Percentiles rank a stretch among this genome's conserved stretches.
Evolutionary conservation across 2,329 filamentous ascomycete species (phyloP).

Genomic region (Neonectria magnoliae): DNA sequence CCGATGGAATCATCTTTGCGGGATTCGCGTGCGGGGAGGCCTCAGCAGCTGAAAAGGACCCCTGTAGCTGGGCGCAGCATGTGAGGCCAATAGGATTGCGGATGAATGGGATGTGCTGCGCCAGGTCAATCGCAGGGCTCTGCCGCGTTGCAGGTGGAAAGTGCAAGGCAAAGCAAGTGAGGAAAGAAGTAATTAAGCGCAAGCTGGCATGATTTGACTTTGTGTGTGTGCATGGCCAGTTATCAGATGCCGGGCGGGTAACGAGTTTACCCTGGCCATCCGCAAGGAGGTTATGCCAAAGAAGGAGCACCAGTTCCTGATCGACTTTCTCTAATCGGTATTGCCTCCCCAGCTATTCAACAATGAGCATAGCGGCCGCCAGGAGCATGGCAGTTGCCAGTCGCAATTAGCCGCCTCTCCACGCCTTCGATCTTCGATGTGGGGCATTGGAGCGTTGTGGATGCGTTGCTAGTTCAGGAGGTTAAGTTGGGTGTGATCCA

Average conservation of each 20-base stretch:
- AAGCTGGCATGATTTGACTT: background rate
- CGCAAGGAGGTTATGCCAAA: constrained; percentile 13
- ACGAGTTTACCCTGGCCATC: constrained; percentile 7
- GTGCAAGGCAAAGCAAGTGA: constrained; percentile 2
- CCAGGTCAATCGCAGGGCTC: constrained; percentile 2
- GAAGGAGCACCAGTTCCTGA: constrained; percentile 2
- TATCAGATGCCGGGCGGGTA: constrained; percentile 7
- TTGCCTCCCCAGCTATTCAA: too few relatives aligned
- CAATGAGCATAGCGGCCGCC: too few relatives aligned
- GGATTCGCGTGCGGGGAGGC: constrained; percentile 7
- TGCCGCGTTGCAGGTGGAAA: constrained; percentile 6
- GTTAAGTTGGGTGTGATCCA: too few relatives aligned
- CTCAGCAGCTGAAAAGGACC: constrained; percentile 13
- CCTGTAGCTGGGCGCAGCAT: background rate
- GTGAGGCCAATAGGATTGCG: too few relatives aligned
- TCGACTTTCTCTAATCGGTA: background rate
- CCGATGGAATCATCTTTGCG: constrained; percentile 1
- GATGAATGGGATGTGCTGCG: too few relatives aligned
- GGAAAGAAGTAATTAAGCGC: constrained; percentile 4
- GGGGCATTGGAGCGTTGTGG: too few relatives aligned
- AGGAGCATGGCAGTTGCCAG: too few relatives aligned
- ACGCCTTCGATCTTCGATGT: too few relatives aligned
- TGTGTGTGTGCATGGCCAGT: background rate
- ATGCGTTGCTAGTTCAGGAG: too few relatives aligned
- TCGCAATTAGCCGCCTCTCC: too few relatives aligned